phyloP scores from a whole-genome alignment of 352 stramenopile genomes.

The Phytopythium ostracodes region DNA sequence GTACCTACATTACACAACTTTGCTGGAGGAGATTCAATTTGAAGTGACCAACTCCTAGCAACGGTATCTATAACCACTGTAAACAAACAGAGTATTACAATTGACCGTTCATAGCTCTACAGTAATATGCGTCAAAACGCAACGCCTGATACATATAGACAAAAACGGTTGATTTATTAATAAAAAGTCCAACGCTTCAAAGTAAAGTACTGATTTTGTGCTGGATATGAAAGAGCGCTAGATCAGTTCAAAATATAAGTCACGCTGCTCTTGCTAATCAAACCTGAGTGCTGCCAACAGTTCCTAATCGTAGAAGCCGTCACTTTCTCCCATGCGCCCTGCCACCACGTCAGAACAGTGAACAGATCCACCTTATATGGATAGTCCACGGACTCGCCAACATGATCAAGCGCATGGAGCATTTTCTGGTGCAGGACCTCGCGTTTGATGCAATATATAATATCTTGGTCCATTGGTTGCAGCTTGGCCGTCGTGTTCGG shows the following conservation, averaged over 20 bases:
- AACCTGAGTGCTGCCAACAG: too few species aligned
- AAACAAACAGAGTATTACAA: too few species aligned
- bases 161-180: not conserved
- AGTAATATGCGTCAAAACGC: not conserved
- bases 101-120: too few species aligned
- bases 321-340: constrained; percentile 6
- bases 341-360: constrained; percentile 1
- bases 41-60: too few species aligned
- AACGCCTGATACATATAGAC: not conserved
- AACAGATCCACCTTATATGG: constrained; percentile 1
- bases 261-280: not conserved
- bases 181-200: too few species aligned
- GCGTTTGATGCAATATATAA: not conserved
- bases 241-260: not conserved
- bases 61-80: too few species aligned
- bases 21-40: too few species aligned
- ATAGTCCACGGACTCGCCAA: not conserved
- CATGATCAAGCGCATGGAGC: not conserved
- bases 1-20: too few species aligned
- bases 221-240: not conserved
- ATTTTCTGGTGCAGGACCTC: too few species aligned
- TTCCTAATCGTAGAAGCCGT: not conserved
- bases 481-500: not conserved
- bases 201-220: constrained; percentile 1
- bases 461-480: not conserved